Evolutionary conservation across 139 green algal genomes (phyloP), one percentile per base, ranked within the genome.

Genomic region (Chlamydomonas sp.): DNA sequence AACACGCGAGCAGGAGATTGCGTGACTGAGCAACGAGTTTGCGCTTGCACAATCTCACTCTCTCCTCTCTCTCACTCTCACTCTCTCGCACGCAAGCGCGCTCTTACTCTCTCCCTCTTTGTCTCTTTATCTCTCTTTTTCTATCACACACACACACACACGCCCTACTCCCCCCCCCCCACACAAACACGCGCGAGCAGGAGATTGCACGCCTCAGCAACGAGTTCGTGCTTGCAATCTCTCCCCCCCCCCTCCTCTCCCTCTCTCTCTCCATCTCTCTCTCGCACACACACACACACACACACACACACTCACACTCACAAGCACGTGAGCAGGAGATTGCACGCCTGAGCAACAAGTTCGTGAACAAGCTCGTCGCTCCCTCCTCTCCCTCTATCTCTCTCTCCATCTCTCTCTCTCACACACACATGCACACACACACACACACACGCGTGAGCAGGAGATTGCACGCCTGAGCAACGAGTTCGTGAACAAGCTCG

Each of bases 11-110:
- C 65, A 76, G 75, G 66, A 77, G 60, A 77, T 77, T 26, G 60
- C 72, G 24, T 54, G 66, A 3, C 59, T 76, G 16, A 68, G 58
- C 67, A 77, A 77, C 58, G 39, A 77, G 37, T 75, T 65, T 48
- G 49, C 72, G 26, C 35, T 5, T n/a, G n/a, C n/a, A n/a, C n/a
- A n/a, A n/a, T n/a, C n/a, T n/a, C n/a, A n/a, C n/a, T n/a, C n/a
- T n/a, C n/a, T n/a, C n/a, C n/a, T n/a, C n/a, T n/a, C n/a, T n/a
- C n/a, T n/a, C n/a, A n/a, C n/a, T n/a, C n/a, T n/a, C n/a, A n/a
- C n/a, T n/a, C n/a, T n/a, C n/a, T n/a, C n/a, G n/a, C n/a, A n/a
- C n/a, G n/a, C n/a, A n/a, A n/a, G n/a, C n/a, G n/a, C n/a, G n/a
- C n/a, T n/a, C n/a, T n/a, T n/a, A n/a, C n/a, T n/a, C n/a, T n/a